Conservation (phyloP, 306 rosid species). For the Mimosa pudica region DNA sequence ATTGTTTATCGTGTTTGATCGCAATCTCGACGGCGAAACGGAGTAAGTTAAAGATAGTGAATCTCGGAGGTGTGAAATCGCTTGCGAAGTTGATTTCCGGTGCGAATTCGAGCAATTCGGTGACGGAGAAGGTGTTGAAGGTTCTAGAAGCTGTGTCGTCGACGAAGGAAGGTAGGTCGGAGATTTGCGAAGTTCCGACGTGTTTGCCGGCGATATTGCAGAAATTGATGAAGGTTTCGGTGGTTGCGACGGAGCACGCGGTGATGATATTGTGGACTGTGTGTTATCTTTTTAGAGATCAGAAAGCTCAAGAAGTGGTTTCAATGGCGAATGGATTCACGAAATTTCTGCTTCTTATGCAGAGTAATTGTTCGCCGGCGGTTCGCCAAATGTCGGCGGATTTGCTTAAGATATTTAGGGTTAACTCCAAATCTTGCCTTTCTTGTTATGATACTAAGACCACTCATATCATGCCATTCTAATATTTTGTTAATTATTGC, state of each 20-base stretch:
- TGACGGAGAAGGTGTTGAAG: conserved; percentile 61
- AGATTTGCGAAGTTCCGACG: conserved; percentile 56
- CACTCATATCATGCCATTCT: conserved; percentile 87
- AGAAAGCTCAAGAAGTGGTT: conserved; percentile 65
- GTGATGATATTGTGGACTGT: conserved; percentile 83
- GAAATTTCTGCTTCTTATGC: conserved; percentile 75
- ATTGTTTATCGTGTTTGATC: conserved; percentile 49
- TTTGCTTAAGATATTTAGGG: conserved; percentile 72
- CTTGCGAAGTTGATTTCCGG: conserved; percentile 44
- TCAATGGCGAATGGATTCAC: conserved; percentile 64
- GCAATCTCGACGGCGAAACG: conserved; percentile 57
- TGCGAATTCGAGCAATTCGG: conserved; percentile 34
- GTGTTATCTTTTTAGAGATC: conserved; percentile 63
- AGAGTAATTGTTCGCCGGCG: conserved; percentile 71
- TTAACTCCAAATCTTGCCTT: conserved; percentile 58
- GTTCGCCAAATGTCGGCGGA: conserved; percentile 78
- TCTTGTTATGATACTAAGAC: conserved; percentile 74
- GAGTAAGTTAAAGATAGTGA: conserved; percentile 48
- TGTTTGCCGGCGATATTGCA: conserved; percentile 59
- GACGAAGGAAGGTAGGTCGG: conserved; percentile 67
- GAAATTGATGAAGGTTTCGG: conserved; percentile 66
- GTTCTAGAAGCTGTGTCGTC: conserved; percentile 66
- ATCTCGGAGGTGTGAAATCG: conserved; percentile 51
- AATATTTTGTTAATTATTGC: neutral
- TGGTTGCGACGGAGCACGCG: conserved; percentile 70